Percentiles rank a stretch among this genome's conserved stretches.
Evolutionary conservation across 352 stramenopile genomes (phyloP).

Genomic region (Discostella stelligera): DNA sequence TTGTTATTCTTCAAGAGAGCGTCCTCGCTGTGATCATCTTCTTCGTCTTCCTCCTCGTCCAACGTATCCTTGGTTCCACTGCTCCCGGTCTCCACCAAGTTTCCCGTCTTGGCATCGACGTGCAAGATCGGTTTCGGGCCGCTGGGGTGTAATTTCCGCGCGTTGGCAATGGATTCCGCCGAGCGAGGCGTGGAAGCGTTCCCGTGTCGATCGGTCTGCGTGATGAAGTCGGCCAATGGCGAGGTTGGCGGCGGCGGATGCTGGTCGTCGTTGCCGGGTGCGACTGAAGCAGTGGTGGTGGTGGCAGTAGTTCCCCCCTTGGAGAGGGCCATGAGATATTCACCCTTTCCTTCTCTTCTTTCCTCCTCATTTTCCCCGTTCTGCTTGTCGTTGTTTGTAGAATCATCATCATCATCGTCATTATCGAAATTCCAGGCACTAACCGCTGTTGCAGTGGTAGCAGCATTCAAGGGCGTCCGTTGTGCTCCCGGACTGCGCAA

Average conservation of each 20-base stretch:
- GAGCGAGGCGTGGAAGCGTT: constrained; percentile 68
- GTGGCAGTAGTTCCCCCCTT: background rate
- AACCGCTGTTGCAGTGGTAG: background rate
- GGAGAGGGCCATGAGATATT: background rate
- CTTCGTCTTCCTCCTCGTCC: background rate
- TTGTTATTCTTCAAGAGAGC: background rate
- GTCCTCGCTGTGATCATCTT: background rate
- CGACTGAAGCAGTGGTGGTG: background rate
- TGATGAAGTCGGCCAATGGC: constrained; percentile 74
- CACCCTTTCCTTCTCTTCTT: too few species aligned
- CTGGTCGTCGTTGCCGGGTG: background rate
- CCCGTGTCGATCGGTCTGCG: constrained; percentile 79
- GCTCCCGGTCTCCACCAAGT: background rate
- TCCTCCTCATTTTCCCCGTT: too few species aligned
- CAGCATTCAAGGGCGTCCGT: constrained; percentile 48
- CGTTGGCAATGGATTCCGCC: constrained; percentile 46
- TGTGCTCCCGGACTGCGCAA: constrained; percentile 63
- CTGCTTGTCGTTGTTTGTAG: background rate
- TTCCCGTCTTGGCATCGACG: constrained; percentile 17
- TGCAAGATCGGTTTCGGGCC: constrained; percentile 54
- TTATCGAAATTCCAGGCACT: constrained; percentile 3
- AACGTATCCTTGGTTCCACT: background rate
- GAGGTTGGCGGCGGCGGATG: background rate
- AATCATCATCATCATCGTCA: background rate
- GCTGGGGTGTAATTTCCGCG: constrained; percentile 50